These are phyloP conservation scores for Moringa oleifera DNA, from an alignment of 345 rosid species.

Conservation along the genomic window DNA sequence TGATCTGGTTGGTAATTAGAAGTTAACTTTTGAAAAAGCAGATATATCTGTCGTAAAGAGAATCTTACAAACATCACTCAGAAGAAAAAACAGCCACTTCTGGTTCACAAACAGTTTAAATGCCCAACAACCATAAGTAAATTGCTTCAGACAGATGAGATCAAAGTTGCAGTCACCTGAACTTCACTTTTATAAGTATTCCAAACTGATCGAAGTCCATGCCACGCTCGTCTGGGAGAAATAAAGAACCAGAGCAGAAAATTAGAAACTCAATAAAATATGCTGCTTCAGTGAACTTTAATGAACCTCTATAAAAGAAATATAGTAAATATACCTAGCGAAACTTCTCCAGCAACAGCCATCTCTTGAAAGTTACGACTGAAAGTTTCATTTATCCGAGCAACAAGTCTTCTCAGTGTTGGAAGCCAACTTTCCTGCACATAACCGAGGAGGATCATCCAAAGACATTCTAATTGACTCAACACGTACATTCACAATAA, in stretches of 20 bases:
- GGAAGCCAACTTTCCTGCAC: constrained; percentile 87
- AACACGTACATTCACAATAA: too few relatives aligned
- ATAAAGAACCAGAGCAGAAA: constrained; percentile 13
- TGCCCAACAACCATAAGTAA: neutral
- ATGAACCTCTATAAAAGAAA: constrained; percentile 1
- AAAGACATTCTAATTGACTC: neutral
- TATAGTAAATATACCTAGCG: constrained; percentile 37
- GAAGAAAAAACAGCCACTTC: neutral
- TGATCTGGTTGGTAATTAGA: too few relatives aligned
- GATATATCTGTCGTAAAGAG: neutral
- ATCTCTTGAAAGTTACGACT: constrained; percentile 88
- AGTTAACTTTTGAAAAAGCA: too few relatives aligned
- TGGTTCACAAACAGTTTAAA: neutral
- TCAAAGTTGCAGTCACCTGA: constrained; percentile 41
- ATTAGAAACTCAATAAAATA: constrained; percentile 5
- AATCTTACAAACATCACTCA: neutral
- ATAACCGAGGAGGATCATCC: neutral
- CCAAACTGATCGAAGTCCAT: constrained; percentile 85
- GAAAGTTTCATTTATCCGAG: constrained; percentile 76
- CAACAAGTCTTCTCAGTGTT: constrained; percentile 74
- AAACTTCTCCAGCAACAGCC: constrained; percentile 98
- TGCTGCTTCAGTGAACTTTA: too few relatives aligned
- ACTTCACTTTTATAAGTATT: constrained; percentile 83
- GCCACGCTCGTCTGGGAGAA: constrained; percentile 68
- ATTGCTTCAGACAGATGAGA: neutral